phyloP scores from a whole-genome alignment of 2,329 filamentous ascomycete genomes.

The Teratosphaeria nubilosa region DNA sequence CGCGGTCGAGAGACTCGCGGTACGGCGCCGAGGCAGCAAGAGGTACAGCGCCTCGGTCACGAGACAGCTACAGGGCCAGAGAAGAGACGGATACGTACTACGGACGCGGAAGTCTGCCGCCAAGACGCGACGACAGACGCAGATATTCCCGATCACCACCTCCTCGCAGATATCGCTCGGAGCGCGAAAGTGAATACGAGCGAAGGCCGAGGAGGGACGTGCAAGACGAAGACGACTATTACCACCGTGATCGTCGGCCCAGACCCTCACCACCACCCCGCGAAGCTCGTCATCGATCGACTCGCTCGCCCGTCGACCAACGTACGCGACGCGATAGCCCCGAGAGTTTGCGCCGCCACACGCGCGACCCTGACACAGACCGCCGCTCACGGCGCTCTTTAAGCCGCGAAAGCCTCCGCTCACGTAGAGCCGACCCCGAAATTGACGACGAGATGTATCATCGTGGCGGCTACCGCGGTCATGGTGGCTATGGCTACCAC shows the following conservation, averaged over 20 bases:
- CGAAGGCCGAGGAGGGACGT: background rate
- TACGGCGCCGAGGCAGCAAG: constrained; percentile 25
- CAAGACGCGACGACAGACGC: constrained; percentile 1
- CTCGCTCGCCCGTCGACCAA: constrained; percentile 11
- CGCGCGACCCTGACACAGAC: background rate
- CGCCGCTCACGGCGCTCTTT: constrained; percentile 8
- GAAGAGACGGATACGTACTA: constrained; percentile 1
- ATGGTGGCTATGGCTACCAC: constrained; percentile 35
- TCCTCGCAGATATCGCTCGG: background rate
- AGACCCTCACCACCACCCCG: constrained; percentile 3
- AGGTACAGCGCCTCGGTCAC: constrained; percentile 24
- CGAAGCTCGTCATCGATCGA: constrained; percentile 5
- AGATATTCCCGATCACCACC: constrained; percentile 4
- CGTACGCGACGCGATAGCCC: constrained; percentile 7
- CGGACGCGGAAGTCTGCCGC: background rate
- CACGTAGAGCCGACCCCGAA: constrained; percentile 7
- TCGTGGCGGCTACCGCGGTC: constrained; percentile 20
- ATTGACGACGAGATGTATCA: constrained; percentile 22
- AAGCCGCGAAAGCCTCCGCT: constrained; percentile 17
- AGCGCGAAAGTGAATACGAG: background rate
- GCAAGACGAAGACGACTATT: constrained; percentile 4
- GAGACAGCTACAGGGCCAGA: constrained; percentile 13
- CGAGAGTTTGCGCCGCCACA: constrained; percentile 7
- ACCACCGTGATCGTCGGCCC: constrained; percentile 3
- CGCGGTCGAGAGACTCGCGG: constrained; percentile 31